Base-by-base conservation (phyloP, 345 rosid genomes). In the Conringia planisiliqua region DNA sequence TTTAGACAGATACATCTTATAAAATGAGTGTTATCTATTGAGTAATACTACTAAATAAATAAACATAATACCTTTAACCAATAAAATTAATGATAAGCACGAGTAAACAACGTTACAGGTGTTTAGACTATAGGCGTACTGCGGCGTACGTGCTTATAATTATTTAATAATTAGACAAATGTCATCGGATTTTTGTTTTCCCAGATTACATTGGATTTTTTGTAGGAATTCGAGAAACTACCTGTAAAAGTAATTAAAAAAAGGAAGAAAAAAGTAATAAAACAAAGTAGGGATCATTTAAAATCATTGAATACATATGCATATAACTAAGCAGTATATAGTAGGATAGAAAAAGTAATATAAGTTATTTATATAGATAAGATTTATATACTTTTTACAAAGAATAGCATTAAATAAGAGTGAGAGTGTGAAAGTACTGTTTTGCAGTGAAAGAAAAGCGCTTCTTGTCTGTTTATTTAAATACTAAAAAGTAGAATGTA, bases 401-500 rank as follows among this genome's bases (percentile, higher is more conserved):
- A 11, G 4, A 4, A 33, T 10, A 26, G 3, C 35, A 56, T 26
- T 33, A 35, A 66, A 48, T 14, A 58, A 9, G 26, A 59, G 29
- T 48, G 67, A 27, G 65, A 58, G 68, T 75, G 29, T 48, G 67
- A 27, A 73, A 58, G 68, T 75, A 68, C 73, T 67, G 55, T 67
- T 29, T 68, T 60, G 79, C 68, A 68, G 73, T 10, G 68, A 39
- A 59, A 40, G 20, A 39, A 60, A 75, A 68, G 73, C 47, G 29
- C 73, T 68, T 42, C n/a, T 59, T 74, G 73, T 67, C 68, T 75
- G 62, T 30, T 68, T 10, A 68, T 68, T 67, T 67, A 58, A 35
- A 59, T 36, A 74, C 17, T 66, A 47, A 32, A 66, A 74, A 24
- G 58, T 20, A 57, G 51, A 74, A 17, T 47, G 61, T 7, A 42